A percentile compares a stretch with the other conserved stretches of the same genome.
Evolutionary conservation across 1,284 basidiomycete genomes (phyloP).

Genomic region (Athelia sp.): DNA sequence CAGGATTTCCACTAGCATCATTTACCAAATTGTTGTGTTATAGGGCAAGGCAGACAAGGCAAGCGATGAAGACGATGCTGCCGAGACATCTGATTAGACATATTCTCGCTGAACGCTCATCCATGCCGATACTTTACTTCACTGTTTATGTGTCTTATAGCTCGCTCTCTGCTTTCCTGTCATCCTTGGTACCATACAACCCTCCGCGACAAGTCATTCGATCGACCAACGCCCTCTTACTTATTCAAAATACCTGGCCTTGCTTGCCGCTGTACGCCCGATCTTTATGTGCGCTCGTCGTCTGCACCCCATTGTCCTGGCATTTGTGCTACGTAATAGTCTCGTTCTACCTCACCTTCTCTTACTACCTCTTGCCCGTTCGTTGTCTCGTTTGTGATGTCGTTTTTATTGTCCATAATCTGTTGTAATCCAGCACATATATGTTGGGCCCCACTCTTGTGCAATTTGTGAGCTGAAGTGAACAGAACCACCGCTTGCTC

Average conservation of each 20-base stretch:
- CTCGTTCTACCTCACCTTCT: no score
- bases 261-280: not conserved
- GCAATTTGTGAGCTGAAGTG: no score
- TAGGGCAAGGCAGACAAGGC: slow-evolving; percentile 47
- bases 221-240: not conserved
- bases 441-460: no score
- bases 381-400: no score
- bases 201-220: not conserved
- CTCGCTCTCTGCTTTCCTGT: not conserved
- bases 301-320: no score
- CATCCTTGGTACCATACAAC: not conserved
- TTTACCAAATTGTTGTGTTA: slow-evolving; percentile 11
- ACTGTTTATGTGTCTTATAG: not conserved
- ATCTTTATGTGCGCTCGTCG: not conserved
- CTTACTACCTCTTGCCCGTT: no score
- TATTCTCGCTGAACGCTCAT: not conserved
- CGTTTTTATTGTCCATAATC: no score
- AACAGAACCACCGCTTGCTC: no score
- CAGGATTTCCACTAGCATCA: slow-evolving; percentile 1
- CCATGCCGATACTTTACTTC: not conserved
- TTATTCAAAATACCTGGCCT: slow-evolving; percentile 1
- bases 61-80: slow-evolving; percentile 52
- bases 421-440: no score
- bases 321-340: no score
- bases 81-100: slow-evolving; percentile 49